Evolutionary conservation across 2,329 filamentous ascomycete genomes (phyloP).

Genomic region (Ophiosphaerella herpotricha): DNA sequence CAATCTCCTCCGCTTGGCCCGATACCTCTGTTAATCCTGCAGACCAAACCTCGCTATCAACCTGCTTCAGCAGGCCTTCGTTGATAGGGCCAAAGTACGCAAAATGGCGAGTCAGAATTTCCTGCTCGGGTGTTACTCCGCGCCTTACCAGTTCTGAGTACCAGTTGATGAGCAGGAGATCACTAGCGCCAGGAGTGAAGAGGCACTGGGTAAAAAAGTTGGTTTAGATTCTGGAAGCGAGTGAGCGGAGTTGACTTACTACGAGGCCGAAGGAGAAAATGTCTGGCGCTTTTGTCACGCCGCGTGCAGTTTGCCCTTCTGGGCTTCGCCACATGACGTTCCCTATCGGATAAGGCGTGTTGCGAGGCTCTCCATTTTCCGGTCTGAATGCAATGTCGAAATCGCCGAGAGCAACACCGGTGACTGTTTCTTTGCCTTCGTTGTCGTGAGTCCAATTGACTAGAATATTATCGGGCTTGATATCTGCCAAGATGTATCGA

Average conservation of each 20-base stretch:
- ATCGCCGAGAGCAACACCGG: conserved; percentile 42
- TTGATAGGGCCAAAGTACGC: neutral
- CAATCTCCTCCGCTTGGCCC: conserved; percentile 25
- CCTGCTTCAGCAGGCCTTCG: conserved; percentile 32
- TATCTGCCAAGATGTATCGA: conserved; percentile 35
- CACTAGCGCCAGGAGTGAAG: conserved; percentile 39
- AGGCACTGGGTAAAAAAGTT: conserved; percentile 38
- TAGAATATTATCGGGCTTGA: conserved; percentile 49
- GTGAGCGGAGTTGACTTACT: conserved; percentile 31
- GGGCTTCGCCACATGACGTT: conserved; percentile 50
- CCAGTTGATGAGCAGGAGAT: conserved; percentile 38
- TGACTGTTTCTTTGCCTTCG: conserved; percentile 40
- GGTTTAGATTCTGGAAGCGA: conserved; percentile 10
- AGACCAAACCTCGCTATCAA: conserved; percentile 33
- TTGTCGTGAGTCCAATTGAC: conserved; percentile 43
- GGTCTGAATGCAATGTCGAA: conserved; percentile 44
- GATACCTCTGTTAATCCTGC: conserved; percentile 28
- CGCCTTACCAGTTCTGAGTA: conserved; percentile 35
- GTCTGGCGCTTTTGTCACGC: conserved; percentile 43
- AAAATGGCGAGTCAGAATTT: neutral
- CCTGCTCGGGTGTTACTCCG: conserved; percentile 16
- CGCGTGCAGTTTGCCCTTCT: conserved; percentile 44
- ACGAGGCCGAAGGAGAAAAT: conserved; percentile 48
- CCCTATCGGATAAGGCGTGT: conserved; percentile 38
- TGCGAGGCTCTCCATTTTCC: conserved; percentile 28